A percentile compares a stretch with the other conserved stretches of the same genome.
These are phyloP conservation scores for Adansonia digitata DNA, from an alignment of 345 rosid genomes.

Conservation along the genomic window DNA sequence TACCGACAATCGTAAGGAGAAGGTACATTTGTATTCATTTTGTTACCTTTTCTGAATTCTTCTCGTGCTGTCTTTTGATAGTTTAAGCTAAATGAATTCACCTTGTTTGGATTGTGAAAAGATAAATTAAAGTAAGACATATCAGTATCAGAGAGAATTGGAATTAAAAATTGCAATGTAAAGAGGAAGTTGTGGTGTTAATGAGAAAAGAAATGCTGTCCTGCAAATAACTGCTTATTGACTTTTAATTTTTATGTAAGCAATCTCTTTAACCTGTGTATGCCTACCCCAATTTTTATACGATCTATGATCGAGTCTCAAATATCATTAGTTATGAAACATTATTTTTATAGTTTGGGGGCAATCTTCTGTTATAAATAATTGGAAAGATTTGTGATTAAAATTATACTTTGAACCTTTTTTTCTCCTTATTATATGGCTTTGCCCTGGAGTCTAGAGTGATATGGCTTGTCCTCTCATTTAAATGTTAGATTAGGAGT, in stretches of 20 bases:
- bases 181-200: background rate
- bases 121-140: background rate
- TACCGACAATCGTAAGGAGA: constrained; percentile 64
- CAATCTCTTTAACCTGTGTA: background rate
- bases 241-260: background rate
- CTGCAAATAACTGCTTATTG: background rate
- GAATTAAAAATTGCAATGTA: background rate
- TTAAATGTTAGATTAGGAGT: background rate
- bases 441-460: background rate
- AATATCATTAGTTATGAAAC: background rate
- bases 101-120: background rate
- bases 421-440: background rate
- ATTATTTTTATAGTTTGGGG: background rate
- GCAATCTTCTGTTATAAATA: background rate
- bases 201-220: background rate
- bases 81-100: background rate
- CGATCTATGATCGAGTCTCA: background rate
- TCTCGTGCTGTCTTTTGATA: background rate
- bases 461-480: background rate
- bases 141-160: background rate
- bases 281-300: background rate
- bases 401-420: background rate
- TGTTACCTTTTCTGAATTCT: background rate
- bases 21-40: constrained; percentile 41
- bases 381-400: background rate